phyloP scores from a whole-genome alignment of 192 early-diverging fungal species.

The Mortierella antarctica region DNA sequence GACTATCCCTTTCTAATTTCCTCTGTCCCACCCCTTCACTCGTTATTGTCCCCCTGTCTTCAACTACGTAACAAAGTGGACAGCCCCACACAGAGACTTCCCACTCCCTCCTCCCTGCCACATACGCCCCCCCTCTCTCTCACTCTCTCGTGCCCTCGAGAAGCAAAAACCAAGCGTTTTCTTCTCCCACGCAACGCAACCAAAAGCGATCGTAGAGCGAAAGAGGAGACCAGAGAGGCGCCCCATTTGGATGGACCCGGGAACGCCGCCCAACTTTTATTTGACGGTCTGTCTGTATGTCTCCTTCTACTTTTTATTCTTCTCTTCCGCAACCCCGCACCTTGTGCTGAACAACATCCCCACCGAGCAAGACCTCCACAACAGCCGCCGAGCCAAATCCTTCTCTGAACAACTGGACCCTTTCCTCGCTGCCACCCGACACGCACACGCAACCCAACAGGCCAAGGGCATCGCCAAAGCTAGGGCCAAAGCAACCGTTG shows the following conservation, averaged over 20 bases:
- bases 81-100: neutral
- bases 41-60: neutral
- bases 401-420: slow-evolving; percentile 50
- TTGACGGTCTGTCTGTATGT: slow-evolving; percentile 55
- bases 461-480: slow-evolving; percentile 37
- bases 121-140: neutral
- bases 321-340: slow-evolving; percentile 15
- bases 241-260: slow-evolving; percentile 43
- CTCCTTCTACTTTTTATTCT: slow-evolving; percentile 55
- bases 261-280: slow-evolving; percentile 45
- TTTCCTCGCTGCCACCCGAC: slow-evolving; percentile 37
- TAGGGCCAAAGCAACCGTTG: slow-evolving; percentile 27
- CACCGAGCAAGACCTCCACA: slow-evolving; percentile 23
- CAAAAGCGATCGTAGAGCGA: neutral
- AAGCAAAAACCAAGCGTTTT: neutral
- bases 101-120: neutral
- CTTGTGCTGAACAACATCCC: slow-evolving; percentile 8
- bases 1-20: too few species aligned
- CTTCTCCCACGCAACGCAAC: neutral
- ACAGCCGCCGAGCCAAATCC: slow-evolving; percentile 34
- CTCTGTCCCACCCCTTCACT: too few species aligned
- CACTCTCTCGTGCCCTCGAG: neutral
- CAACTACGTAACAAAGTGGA: slow-evolving; percentile 4
- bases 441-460: slow-evolving; percentile 30
- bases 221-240: neutral